Evolutionary conservation across 1,139 yeast species (phyloP).

Genomic region (Pichia sp.): DNA sequence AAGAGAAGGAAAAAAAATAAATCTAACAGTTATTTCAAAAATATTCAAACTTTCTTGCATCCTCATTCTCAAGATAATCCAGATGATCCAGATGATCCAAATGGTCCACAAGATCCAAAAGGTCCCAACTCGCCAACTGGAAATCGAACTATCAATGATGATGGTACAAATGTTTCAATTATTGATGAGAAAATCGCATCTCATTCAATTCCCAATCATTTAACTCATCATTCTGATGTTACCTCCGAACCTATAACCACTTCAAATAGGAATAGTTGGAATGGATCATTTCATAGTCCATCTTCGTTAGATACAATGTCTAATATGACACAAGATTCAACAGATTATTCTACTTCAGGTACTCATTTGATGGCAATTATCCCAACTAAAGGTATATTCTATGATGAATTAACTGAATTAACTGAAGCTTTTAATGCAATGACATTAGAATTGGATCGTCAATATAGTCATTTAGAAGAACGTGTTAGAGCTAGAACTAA

Average conservation of each 20-base stretch:
- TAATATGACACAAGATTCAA: slow-evolving; percentile 7
- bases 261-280: slow-evolving; percentile 13
- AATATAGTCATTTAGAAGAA: slow-evolving; percentile 78
- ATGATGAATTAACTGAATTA: slow-evolving; percentile 81
- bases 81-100: not conserved
- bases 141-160: too few relatives aligned
- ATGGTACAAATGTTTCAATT: not conserved
- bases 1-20: slow-evolving; percentile 9
- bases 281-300: slow-evolving; percentile 15
- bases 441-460: slow-evolving; percentile 82
- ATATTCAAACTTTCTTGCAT: not conserved
- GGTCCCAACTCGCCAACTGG: too few relatives aligned
- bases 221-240: not conserved
- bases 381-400: slow-evolving; percentile 40
- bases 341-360: not conserved
- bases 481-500: slow-evolving; percentile 83
- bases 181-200: not conserved
- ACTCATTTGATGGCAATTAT: slow-evolving; percentile 22
- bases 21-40: slow-evolving; percentile 3
- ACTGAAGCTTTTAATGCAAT: slow-evolving; percentile 85
- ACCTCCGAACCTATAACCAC: not conserved
- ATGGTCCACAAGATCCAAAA: too few relatives aligned
- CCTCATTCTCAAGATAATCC: not conserved
- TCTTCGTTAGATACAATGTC: slow-evolving; percentile 19
- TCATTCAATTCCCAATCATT: not conserved